Evolutionary conservation across 1,139 yeast genomes (phyloP).

Genomic region (Hyphopichia burtonii): DNA sequence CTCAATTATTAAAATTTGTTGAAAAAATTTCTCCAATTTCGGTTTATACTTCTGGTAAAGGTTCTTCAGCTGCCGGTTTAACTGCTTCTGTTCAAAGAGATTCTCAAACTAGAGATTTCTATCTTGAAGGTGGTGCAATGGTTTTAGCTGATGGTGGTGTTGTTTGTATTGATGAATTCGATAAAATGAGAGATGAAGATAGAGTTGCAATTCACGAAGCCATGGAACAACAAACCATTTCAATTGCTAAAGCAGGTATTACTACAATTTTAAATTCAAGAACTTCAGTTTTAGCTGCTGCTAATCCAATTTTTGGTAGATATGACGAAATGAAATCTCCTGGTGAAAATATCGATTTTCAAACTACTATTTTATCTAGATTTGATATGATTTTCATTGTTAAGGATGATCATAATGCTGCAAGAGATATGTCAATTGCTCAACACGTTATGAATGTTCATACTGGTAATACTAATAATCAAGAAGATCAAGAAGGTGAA

Average conservation of each 20-base stretch:
- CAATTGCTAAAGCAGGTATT: constrained; percentile 99
- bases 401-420: constrained; percentile 89
- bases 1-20: constrained; percentile 90
- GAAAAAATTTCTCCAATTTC: constrained; percentile 95
- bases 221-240: constrained; percentile 98
- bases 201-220: constrained; percentile 99
- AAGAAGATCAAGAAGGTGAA: constrained; percentile 72
- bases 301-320: constrained; percentile 95
- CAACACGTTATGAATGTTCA: constrained; percentile 94
- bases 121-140: constrained; percentile 99
- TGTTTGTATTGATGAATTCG: constrained; percentile 98
- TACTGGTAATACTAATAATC: constrained; percentile 62
- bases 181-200: constrained; percentile 98
- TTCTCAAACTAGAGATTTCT: constrained; percentile 82
- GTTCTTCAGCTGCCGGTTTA: constrained; percentile 98
- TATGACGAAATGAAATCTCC: constrained; percentile 95
- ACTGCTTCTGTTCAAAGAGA: constrained; percentile 98
- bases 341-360: constrained; percentile 97
- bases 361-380: constrained; percentile 92
- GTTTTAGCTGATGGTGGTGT: constrained; percentile 99
- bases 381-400: constrained; percentile 98
- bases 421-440: constrained; percentile 86
- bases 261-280: constrained; percentile 94
- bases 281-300: constrained; percentile 96
- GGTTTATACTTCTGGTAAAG: constrained; percentile 97